These are phyloP conservation scores for Colletotrichum sp. DNA, from an alignment of 2,329 filamentous ascomycete species.

Conservation along the genomic window DNA sequence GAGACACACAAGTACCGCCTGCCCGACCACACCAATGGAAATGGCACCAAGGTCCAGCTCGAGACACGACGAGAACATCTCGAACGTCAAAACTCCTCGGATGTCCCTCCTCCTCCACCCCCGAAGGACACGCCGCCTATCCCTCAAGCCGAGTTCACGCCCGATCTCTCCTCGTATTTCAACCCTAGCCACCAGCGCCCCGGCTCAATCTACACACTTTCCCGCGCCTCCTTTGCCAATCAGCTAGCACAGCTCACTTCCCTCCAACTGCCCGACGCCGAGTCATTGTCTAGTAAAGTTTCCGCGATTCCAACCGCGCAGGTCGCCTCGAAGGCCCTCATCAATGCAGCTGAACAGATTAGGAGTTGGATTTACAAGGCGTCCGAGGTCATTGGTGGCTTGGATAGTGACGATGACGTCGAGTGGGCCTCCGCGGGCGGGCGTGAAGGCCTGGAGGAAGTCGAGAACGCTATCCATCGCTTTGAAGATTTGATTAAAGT, in stretches of 20 bases:
- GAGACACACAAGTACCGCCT: constrained; percentile 78
- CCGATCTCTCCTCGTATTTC: constrained; percentile 67
- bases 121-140: constrained; percentile 55
- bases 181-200: constrained; percentile 71
- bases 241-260: constrained; percentile 93
- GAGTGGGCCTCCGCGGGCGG: constrained; percentile 95
- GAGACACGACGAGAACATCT: constrained; percentile 64
- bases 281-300: constrained; percentile 82
- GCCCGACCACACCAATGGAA: constrained; percentile 72
- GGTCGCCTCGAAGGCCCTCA: constrained; percentile 81
- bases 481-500: constrained; percentile 92
- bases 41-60: constrained; percentile 68
- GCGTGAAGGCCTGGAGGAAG: constrained; percentile 76
- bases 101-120: constrained; percentile 42
- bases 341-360: constrained; percentile 90
- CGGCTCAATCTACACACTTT: constrained; percentile 92
- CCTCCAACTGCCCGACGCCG: constrained; percentile 85
- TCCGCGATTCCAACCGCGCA: constrained; percentile 84
- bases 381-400: constrained; percentile 82
- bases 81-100: constrained; percentile 49
- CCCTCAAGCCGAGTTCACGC: constrained; percentile 47
- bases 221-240: constrained; percentile 88
- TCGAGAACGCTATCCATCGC: constrained; percentile 75
- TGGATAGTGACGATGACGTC: constrained; percentile 96
- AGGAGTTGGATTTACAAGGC: constrained; percentile 93